Percentiles rank a stretch among this genome's conserved stretches.
Evolutionary conservation across 495 filamentous ascomycete genomes (phyloP).

Genomic region (Penicillium canariense): DNA sequence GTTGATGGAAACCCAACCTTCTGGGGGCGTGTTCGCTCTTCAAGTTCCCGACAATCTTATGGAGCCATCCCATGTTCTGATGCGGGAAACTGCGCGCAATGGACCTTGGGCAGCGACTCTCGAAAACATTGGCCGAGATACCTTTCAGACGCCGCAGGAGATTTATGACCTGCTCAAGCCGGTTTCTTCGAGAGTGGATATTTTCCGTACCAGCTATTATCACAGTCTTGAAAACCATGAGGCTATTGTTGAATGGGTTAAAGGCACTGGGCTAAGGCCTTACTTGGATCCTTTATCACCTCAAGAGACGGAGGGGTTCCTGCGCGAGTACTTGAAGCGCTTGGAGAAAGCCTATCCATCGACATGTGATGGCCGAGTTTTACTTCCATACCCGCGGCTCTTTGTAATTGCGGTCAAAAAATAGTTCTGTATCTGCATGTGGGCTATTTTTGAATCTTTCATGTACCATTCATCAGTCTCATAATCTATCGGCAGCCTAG

Average conservation of each 20-base stretch:
- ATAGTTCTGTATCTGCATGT: conserved; percentile 1
- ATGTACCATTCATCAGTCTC: too few species aligned
- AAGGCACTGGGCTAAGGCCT: conserved; percentile 52
- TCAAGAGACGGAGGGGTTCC: conserved; percentile 36
- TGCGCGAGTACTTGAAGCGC: conserved; percentile 39
- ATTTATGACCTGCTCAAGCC: conserved; percentile 48
- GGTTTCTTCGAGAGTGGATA: conserved; percentile 36
- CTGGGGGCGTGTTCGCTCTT: conserved; percentile 50
- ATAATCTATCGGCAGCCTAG: too few species aligned
- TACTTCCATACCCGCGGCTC: conserved; percentile 46
- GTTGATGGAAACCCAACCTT: conserved; percentile 35
- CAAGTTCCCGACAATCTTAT: conserved; percentile 53
- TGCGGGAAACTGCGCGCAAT: conserved; percentile 42
- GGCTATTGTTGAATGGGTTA: conserved; percentile 57
- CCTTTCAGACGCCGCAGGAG: conserved; percentile 41
- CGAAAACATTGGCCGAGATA: conserved; percentile 40
- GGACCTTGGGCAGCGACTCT: conserved; percentile 39
- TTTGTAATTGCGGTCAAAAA: conserved; percentile 47
- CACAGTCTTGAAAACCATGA: conserved; percentile 46
- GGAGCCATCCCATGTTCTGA: conserved; percentile 48
- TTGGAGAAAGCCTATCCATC: conserved; percentile 37
- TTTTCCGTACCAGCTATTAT: conserved; percentile 54
- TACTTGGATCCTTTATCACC: conserved; percentile 42
- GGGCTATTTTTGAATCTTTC: background rate
- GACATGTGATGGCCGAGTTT: conserved; percentile 42